Evolutionary conservation across 2,329 filamentous ascomycete genomes (phyloP).

Genomic region (Cordyceps fumosorosea): DNA sequence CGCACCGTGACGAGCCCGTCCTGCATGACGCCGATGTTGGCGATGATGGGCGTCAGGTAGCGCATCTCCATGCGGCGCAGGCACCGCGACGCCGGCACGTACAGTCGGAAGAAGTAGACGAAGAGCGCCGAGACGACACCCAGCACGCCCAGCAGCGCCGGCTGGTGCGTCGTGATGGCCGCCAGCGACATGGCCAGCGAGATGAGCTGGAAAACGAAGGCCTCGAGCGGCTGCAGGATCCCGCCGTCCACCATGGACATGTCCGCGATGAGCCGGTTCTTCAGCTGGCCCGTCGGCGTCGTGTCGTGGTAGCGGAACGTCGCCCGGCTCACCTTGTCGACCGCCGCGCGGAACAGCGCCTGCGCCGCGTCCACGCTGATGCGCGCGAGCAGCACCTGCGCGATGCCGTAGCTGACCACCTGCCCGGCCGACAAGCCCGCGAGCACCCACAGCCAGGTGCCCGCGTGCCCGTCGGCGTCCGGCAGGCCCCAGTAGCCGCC

Average conservation of each 20-base stretch:
- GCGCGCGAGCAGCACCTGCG: constrained; percentile 62
- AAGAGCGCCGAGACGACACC: constrained; percentile 61
- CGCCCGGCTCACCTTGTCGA: constrained; percentile 67
- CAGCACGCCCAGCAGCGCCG: constrained; percentile 68
- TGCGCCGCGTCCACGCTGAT: constrained; percentile 76
- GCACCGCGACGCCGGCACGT: constrained; percentile 77
- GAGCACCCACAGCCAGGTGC: constrained; percentile 69
- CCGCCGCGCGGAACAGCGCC: constrained; percentile 64
- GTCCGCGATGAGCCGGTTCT: constrained; percentile 88
- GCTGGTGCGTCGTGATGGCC: constrained; percentile 75
- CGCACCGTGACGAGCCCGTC: constrained; percentile 82
- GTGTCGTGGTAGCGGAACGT: constrained; percentile 89
- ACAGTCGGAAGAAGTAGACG: constrained; percentile 65
- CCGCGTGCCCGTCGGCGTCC: constrained; percentile 57
- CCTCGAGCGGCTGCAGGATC: constrained; percentile 68
- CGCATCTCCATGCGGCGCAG: constrained; percentile 83
- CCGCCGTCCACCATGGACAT: constrained; percentile 85
- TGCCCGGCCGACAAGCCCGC: constrained; percentile 57
- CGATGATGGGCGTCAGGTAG: constrained; percentile 80
- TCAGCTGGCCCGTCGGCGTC: constrained; percentile 80
- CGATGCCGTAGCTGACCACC: constrained; percentile 52
- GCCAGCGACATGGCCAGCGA: constrained; percentile 65
- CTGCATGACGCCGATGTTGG: constrained; percentile 83
- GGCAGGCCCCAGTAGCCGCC: constrained; percentile 39
- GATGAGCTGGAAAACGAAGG: constrained; percentile 63